Base-by-base conservation (phyloP, 345 rosid genomes). In the Cochlearia excelsa region DNA sequence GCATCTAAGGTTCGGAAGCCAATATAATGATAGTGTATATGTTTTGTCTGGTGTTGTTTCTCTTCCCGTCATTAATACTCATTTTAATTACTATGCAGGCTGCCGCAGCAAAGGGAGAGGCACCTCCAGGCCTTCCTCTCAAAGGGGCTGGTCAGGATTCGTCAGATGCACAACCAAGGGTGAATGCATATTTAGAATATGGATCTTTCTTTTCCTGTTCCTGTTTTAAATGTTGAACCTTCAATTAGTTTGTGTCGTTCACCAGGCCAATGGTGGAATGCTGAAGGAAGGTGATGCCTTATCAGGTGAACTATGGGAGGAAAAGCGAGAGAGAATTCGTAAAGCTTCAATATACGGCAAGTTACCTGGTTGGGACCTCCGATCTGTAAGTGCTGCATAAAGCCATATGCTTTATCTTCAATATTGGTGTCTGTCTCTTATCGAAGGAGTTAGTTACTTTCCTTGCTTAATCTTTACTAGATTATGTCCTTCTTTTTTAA, bases 51-150 rank as follows among this genome's bases (percentile, higher is more conserved):
- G 11, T 27, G 31, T 59, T 51, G 44, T 57, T 57, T 59, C 49
- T 46, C 50, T 33, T 28, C 38, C 28, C 26, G 7, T 39, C 58
- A 65, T 35, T 60, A 10, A 47, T 54, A 34, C 53, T 54, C 42
- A 58, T 41, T 26, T 64, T 38, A 63, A 50, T 47, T 48, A 57
- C 39, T 44, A 42, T 75, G 80, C 82, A 94, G 99, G 97, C 96
- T 70, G 97, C 97, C 63, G 96, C 97, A 41, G 99, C 97, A 6
- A 94, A 94, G 80, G 97, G 99, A 73, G 99, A 94, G 81, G 97
- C 99, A 59, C 99, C 97, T 77, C 95, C 87, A 40, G 99, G 99
- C 67, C 95, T 94, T 57, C 99, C 97, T 77, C 74, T 94, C 49
- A 94, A 94, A 76, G 95, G 97, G 56, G 97, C 95, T 61, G 97